phyloP scores from a whole-genome alignment of 2,329 filamentous ascomycete genomes.

The Ceratocystis cacaofunesta region DNA sequence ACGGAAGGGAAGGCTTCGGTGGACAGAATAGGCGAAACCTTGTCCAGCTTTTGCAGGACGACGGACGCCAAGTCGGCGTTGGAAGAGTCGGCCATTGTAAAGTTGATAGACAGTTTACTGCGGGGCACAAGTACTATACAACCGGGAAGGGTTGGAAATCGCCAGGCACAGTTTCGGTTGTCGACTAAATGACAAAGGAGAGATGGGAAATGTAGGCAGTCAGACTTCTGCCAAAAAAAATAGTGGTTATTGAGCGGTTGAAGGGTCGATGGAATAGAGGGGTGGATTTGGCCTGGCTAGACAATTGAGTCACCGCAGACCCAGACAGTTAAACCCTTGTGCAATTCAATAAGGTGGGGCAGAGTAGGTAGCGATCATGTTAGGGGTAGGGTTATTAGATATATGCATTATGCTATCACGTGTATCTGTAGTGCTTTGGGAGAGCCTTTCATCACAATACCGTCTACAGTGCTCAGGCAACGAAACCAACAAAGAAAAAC shows the following conservation, averaged over 20 bases:
- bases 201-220: too few relatives aligned
- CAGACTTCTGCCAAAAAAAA: background rate
- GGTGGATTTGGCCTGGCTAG: background rate
- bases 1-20: slow-evolving; percentile 52
- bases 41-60: slow-evolving; percentile 51
- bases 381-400: too few relatives aligned
- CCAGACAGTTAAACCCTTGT: background rate
- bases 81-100: slow-evolving; percentile 28
- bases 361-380: background rate
- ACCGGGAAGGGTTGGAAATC: background rate
- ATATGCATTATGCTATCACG: too few relatives aligned
- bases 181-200: background rate
- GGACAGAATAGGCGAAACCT: slow-evolving; percentile 51
- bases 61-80: slow-evolving; percentile 45
- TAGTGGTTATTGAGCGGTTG: background rate
- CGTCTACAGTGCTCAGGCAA: background rate
- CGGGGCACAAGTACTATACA: background rate
- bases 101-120: background rate
- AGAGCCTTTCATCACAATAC: too few relatives aligned
- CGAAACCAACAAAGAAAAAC: background rate
- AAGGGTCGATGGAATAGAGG: background rate
- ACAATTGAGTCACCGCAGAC: background rate
- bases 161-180: background rate
- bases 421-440: too few relatives aligned
- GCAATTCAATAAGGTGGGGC: background rate